Percentiles rank a stretch among this genome's conserved stretches.
These are phyloP conservation scores for Yamadazyma sp. DNA, from an alignment of 805 yeast genomes.

Conservation along the genomic window DNA sequence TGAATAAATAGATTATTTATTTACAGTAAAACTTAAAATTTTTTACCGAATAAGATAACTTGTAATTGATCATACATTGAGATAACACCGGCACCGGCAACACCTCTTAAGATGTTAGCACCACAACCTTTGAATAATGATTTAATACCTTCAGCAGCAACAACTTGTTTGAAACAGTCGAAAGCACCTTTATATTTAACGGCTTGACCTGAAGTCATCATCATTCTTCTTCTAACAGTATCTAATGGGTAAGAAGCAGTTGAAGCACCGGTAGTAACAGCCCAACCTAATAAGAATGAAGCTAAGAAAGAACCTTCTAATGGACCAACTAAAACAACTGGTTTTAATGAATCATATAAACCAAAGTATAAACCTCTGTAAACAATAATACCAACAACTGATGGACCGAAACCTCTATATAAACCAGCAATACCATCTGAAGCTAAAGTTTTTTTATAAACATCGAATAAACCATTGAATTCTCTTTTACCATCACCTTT, in stretches of 20 bases:
- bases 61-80: slow-evolving; percentile 97
- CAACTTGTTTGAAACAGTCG: slow-evolving; percentile 88
- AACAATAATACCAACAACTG: slow-evolving; percentile 95
- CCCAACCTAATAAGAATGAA: slow-evolving; percentile 96
- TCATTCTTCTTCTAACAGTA: slow-evolving; percentile 99
- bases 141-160: slow-evolving; percentile 90
- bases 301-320: slow-evolving; percentile 94
- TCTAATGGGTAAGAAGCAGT: slow-evolving; percentile 99
- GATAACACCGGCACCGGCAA: slow-evolving; percentile 99
- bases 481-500: slow-evolving; percentile 81
- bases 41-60: slow-evolving; percentile 92
- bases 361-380: slow-evolving; percentile 99
- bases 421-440: slow-evolving; percentile 97
- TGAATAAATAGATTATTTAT: slow-evolving; percentile 8
- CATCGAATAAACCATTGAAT: slow-evolving; percentile 96
- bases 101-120: slow-evolving; percentile 99
- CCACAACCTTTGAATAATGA: slow-evolving; percentile 99
- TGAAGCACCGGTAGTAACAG: slow-evolving; percentile 97
- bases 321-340: slow-evolving; percentile 90
- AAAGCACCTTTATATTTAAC: slow-evolving; percentile 94
- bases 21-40: slow-evolving; percentile 42
- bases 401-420: slow-evolving; percentile 99
- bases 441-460: slow-evolving; percentile 92
- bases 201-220: slow-evolving; percentile 99
- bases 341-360: slow-evolving; percentile 94